Conservation (phyloP, 2,329 filamentous ascomycete genomes). For the Cladosporium colombiae region DNA sequence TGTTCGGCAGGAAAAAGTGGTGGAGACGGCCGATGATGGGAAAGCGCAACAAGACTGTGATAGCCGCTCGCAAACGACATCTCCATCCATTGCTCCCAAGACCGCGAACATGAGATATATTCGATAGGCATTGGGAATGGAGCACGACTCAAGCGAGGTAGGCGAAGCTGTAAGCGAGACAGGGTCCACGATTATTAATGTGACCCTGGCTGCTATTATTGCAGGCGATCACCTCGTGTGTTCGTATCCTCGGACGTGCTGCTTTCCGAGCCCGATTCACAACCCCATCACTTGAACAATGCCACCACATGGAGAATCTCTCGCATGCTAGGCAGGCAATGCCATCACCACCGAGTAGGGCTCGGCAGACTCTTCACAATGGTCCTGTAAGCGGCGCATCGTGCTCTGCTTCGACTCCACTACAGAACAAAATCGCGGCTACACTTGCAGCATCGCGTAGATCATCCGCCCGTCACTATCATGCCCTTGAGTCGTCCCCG, state of each 20-base stretch:
- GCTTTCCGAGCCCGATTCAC: neutral
- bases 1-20: neutral
- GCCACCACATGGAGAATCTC: neutral
- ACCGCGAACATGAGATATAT: neutral
- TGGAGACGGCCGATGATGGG: neutral
- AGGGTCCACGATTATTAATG: neutral
- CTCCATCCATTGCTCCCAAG: neutral
- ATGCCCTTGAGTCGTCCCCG: neutral
- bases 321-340: neutral
- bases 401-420: neutral
- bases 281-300: neutral
- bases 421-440: neutral
- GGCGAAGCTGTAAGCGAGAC: neutral
- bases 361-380: neutral
- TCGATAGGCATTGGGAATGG: neutral
- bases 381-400: neutral
- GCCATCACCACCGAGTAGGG: neutral
- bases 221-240: neutral
- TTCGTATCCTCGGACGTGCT: neutral
- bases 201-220: neutral
- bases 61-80: neutral
- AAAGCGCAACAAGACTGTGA: neutral
- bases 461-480: neutral
- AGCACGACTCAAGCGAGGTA: neutral
- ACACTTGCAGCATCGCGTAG: constrained; percentile 1